A percentile compares a stretch with the other conserved stretches of the same genome.
Conservation (phyloP, 352 stramenopile genomes). For the Globisporangium canariense region DNA sequence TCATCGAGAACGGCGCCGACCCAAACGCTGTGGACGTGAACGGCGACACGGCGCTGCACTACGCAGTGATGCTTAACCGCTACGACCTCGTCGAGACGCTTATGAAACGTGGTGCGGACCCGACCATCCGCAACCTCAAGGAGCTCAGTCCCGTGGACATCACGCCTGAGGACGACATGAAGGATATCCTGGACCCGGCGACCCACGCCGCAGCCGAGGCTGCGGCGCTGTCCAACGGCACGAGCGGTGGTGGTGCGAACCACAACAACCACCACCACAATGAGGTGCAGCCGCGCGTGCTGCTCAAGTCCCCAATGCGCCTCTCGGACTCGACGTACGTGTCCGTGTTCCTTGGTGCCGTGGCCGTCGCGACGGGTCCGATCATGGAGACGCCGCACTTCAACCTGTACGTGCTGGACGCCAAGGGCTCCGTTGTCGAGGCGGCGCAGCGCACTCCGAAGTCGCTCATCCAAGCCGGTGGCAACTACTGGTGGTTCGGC, state of each 20-base stretch:
- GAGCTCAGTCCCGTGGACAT: constrained; percentile 66
- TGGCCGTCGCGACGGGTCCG: constrained; percentile 75
- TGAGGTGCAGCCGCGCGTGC: constrained; percentile 18
- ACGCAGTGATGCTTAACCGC: constrained; percentile 77
- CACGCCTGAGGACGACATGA: constrained; percentile 73
- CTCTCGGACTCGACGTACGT: constrained; percentile 82
- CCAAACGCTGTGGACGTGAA: constrained; percentile 73
- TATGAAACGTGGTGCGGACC: constrained; percentile 82
- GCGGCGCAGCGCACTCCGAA: constrained; percentile 75
- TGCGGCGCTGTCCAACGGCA: constrained; percentile 21
- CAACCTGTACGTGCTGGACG: constrained; percentile 83
- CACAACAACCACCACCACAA: constrained; percentile 20
- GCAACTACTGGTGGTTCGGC: constrained; percentile 89
- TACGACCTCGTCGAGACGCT: constrained; percentile 83
- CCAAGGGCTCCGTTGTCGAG: constrained; percentile 66
- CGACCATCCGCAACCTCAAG: constrained; percentile 70
- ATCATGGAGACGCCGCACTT: constrained; percentile 89
- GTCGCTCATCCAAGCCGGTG: constrained; percentile 81
- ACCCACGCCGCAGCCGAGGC: constrained; percentile 37
- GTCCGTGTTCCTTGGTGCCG: constrained; percentile 78
- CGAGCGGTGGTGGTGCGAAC: constrained; percentile 8
- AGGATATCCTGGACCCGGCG: constrained; percentile 65
- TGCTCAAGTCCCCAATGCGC: constrained; percentile 50
- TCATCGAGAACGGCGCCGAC: constrained; percentile 85
- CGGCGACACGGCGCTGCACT: constrained; percentile 85